Conservation (phyloP, 192 early-diverging fungal genomes). For the Powellomyces hirtus region DNA sequence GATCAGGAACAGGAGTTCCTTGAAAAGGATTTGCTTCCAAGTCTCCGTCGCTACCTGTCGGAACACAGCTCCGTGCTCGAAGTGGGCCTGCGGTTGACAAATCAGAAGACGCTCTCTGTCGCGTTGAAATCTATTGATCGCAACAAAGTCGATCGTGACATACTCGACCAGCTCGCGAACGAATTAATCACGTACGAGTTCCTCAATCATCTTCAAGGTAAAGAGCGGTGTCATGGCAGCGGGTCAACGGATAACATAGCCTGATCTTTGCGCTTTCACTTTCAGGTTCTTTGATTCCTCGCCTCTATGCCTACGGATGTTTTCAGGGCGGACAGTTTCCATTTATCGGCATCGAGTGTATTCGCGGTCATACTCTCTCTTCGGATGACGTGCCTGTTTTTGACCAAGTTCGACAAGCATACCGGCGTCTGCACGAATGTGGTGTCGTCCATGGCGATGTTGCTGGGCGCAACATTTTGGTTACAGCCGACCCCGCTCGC, state of each 20-base stretch:
- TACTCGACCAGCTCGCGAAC: not conserved
- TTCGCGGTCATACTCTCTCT: not conserved
- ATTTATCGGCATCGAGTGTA: not conserved
- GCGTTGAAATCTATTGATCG: not conserved
- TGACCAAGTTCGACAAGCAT: not conserved
- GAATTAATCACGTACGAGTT: not conserved
- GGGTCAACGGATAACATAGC: no score
- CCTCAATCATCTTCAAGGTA: slow-evolving; percentile 5
- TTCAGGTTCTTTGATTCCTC: slow-evolving; percentile 5
- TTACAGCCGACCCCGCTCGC: not conserved
- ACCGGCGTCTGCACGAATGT: not conserved
- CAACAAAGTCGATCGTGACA: not conserved
- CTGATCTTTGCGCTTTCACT: no score
- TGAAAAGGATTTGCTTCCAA: not conserved
- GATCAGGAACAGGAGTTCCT: no score
- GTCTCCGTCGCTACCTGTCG: not conserved
- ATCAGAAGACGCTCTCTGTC: not conserved
- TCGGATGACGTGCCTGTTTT: not conserved
- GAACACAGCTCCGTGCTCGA: not conserved
- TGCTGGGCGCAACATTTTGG: not conserved
- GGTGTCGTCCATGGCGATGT: slow-evolving; percentile 1
- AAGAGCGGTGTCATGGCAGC: no score
- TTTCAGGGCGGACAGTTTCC: slow-evolving; percentile 4
- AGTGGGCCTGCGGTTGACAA: not conserved
- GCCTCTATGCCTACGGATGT: not conserved